Conservation (phyloP, 768 basidiomycete species). For the Mycena venus region DNA sequence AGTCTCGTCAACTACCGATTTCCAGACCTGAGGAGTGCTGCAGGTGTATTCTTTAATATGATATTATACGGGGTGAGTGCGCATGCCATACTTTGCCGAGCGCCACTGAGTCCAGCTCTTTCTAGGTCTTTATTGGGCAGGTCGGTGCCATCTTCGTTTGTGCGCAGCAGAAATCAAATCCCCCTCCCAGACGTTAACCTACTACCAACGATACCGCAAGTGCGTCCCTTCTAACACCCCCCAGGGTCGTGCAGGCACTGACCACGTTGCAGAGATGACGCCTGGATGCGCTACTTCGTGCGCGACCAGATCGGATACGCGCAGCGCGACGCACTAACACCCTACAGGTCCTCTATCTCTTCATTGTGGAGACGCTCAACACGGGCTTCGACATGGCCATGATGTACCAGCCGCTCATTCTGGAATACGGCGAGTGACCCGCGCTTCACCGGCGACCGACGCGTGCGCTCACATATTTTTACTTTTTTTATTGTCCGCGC, state of each 20-base stretch:
- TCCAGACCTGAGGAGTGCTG: not conserved
- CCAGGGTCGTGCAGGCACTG: not conserved
- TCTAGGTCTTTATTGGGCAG: not conserved
- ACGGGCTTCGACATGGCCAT: conserved; percentile 51
- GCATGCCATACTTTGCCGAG: not conserved
- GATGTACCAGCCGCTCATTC: conserved; percentile 55
- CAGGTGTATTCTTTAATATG: conserved; percentile 23
- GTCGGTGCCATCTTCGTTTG: not conserved
- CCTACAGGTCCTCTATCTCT: conserved; percentile 7
- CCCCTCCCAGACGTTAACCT: not conserved
- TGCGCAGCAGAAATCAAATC: not conserved
- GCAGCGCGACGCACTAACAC: not conserved
- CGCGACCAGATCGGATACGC: not conserved
- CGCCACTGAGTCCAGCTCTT: not conserved
- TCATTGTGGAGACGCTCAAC: conserved; percentile 51
- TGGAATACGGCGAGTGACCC: conserved; percentile 48
- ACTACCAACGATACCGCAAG: conserved; percentile 11
- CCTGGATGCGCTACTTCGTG: conserved; percentile 18
- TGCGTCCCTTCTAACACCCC: not conserved
- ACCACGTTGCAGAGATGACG: not conserved
- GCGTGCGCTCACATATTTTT: not conserved
- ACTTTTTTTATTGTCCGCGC: no score
- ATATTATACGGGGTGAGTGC: conserved; percentile 25
- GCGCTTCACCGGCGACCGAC: not conserved
- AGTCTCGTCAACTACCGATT: not conserved